Evolutionary conservation across 768 basidiomycete genomes (phyloP), one percentile per base, ranked within the genome.

Genomic region (Podaxis sp.): DNA sequence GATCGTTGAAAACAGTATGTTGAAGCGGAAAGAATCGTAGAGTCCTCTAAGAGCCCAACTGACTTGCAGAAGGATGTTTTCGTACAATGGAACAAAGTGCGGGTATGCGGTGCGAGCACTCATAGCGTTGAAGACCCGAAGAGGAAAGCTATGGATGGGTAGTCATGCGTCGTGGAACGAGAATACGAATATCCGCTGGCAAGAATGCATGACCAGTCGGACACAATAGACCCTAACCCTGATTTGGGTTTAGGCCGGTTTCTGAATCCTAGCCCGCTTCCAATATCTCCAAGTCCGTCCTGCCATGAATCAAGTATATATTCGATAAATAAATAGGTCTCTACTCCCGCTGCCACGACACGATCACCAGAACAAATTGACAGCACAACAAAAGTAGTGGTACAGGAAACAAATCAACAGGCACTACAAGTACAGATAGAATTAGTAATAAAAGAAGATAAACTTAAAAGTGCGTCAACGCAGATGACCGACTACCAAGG

Each of bases 21-120:
- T 83, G 88, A 89, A 91, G 33, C 90, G 83, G 71, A 84, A 89
- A 13, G 90, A 84, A 75, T 93, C 92, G 46, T 83, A 69, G 11
- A 93, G 70, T 15, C 92, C 92, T 9, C 74, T 73, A 67, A 79
- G 78, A 13, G 82, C 79, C 76, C 86, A 93, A 57, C 72, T 78
- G 9, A 84, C 63, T 68, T 93, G 91, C 2, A 92, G 76, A 68
- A 76, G 71, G 17, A 84, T 69, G 0, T 90, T 87, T 26, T 89
- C 83, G 13, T 78, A 79, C 3, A 89, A 65, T 1, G 90, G 81
- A 6, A 93, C 79, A 72, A 93, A 93, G 12, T 79, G 71, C 0
- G 92, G 91, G 73, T 93, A 93, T 2, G 80, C 72, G 2, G 81
- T 71, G 40, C 88, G 79, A 19, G 88, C 76, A 42, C 55, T 63